Evolutionary conservation across 2,329 filamentous ascomycete genomes (phyloP).

Genomic region (Aureobasidium namibiae): DNA sequence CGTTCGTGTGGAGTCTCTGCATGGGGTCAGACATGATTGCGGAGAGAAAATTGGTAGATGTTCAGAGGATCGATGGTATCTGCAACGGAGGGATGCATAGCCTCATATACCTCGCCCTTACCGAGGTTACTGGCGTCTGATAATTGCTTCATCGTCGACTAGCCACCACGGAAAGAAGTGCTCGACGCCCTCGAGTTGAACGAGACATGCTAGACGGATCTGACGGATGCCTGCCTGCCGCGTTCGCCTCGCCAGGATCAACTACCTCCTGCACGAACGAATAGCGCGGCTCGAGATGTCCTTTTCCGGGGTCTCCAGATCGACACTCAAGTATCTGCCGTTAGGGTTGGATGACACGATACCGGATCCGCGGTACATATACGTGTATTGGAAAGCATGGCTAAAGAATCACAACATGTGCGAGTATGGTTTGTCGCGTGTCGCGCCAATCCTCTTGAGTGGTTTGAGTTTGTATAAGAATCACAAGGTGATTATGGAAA

Average conservation of each 20-base stretch:
- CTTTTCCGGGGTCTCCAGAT: not conserved
- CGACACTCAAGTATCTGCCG: not conserved
- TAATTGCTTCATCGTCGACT: not conserved
- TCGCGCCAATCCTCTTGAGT: not conserved
- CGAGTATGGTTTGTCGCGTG: not conserved
- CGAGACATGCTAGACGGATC: not conserved
- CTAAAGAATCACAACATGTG: not conserved
- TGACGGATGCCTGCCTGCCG: not conserved
- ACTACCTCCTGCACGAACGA: not conserved
- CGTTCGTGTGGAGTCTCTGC: constrained; percentile 28
- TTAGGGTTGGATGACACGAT: not conserved
- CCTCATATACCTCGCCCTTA: not conserved
- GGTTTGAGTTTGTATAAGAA: not conserved
- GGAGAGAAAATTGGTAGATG: no score
- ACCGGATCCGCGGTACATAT: not conserved
- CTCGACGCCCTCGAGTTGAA: not conserved
- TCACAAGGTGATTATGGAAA: not conserved
- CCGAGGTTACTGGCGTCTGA: not conserved
- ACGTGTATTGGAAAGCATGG: not conserved
- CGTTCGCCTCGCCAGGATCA: not conserved
- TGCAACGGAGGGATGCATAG: not conserved
- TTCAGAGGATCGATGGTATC: not conserved
- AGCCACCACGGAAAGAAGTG: not conserved
- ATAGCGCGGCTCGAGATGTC: not conserved
- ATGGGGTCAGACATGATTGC: constrained; percentile 13